These are phyloP conservation scores for Xerocomellus intermedius DNA, from an alignment of 768 basidiomycete species.

Conservation along the genomic window DNA sequence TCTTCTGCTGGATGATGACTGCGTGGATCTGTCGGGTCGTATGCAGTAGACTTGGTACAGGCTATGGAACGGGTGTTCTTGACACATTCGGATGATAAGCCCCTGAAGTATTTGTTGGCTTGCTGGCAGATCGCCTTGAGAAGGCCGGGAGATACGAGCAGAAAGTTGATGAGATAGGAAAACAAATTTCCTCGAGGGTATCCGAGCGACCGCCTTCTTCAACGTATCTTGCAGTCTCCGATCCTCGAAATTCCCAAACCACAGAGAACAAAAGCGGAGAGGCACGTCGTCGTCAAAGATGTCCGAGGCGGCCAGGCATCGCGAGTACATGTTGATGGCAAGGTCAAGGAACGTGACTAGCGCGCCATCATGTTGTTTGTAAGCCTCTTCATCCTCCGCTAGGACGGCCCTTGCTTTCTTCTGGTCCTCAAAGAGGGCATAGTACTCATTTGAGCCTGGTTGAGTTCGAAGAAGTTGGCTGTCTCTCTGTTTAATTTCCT, in stretches of 20 bases:
- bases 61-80: conserved; percentile 92
- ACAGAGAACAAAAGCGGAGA: conserved; percentile 84
- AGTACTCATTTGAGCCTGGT: conserved; percentile 16
- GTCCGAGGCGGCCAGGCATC: conserved; percentile 67
- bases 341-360: conserved; percentile 64
- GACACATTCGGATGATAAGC: conserved; percentile 72
- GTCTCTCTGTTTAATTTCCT: conserved; percentile 61
- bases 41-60: conserved; percentile 88
- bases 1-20: conserved; percentile 34
- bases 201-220: conserved; percentile 46
- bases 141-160: conserved; percentile 68
- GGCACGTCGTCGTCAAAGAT: conserved; percentile 72
- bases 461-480: conserved; percentile 31
- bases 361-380: conserved; percentile 41
- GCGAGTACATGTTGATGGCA: conserved; percentile 85
- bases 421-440: conserved; percentile 37
- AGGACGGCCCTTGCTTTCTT: conserved; percentile 48
- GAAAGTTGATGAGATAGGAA: conserved; percentile 93
- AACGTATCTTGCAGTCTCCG: conserved; percentile 43
- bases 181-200: conserved; percentile 87
- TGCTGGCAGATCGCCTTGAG: conserved; percentile 26
- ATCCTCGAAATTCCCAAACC: conserved; percentile 85
- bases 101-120: conserved; percentile 61
- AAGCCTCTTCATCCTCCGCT: conserved; percentile 50
- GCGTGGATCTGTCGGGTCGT: conserved; percentile 36